These are phyloP conservation scores for Chrysosporium keratinophilum DNA, from an alignment of 2,329 filamentous ascomycete species.

Conservation along the genomic window DNA sequence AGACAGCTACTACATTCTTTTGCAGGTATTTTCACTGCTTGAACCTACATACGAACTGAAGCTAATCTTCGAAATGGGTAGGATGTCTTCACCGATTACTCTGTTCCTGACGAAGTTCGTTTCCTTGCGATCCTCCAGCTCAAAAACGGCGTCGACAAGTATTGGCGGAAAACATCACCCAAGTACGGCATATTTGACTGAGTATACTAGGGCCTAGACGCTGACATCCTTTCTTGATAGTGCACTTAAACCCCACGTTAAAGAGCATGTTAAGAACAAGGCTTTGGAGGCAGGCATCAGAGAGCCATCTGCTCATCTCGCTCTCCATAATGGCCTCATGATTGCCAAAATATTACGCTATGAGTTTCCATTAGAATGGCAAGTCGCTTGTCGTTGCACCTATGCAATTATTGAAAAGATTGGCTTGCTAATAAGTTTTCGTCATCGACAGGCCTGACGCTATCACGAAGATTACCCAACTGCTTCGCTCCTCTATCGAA, in stretches of 20 bases:
- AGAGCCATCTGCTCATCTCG: constrained; percentile 65
- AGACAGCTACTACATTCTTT: constrained; percentile 53
- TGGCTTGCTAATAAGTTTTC: constrained; percentile 6
- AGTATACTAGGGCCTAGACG: background rate
- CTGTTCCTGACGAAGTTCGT: constrained; percentile 64
- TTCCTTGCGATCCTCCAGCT: constrained; percentile 88
- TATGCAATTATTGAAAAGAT: background rate
- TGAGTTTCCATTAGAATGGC: constrained; percentile 84
- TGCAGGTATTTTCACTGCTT: constrained; percentile 47
- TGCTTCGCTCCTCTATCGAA: constrained; percentile 49
- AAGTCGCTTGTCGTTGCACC: constrained; percentile 10
- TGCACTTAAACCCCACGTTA: constrained; percentile 59
- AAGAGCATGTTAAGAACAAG: constrained; percentile 61
- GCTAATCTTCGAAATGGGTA: constrained; percentile 30
- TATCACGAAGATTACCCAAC: constrained; percentile 46
- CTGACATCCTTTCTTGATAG: constrained; percentile 24
- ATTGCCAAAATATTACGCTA: constrained; percentile 79
- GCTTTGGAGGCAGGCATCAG: constrained; percentile 66
- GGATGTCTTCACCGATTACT: constrained; percentile 71
- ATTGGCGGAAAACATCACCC: constrained; percentile 75
- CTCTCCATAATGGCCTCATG: constrained; percentile 78
- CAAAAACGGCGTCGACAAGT: constrained; percentile 92
- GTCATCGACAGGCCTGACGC: constrained; percentile 36
- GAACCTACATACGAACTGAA: background rate
- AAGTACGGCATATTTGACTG: constrained; percentile 37